Evolutionary conservation across 2,329 filamentous ascomycete genomes (phyloP).

Genomic region (Apiospora sp.): DNA sequence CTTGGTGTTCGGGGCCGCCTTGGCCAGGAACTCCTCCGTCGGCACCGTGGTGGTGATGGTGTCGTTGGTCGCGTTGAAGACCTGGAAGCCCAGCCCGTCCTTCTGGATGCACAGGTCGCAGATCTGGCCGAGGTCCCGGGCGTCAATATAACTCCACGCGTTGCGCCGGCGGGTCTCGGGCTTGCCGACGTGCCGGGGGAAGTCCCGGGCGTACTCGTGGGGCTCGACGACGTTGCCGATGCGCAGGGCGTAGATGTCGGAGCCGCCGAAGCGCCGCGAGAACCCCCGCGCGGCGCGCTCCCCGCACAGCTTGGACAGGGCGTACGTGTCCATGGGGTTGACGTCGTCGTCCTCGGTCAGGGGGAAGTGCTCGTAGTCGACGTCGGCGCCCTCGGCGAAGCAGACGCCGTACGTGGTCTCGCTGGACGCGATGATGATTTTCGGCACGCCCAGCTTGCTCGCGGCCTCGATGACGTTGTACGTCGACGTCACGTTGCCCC

Average conservation of each 20-base stretch:
- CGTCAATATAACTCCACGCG: slow-evolving; percentile 70
- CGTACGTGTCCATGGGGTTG: slow-evolving; percentile 69
- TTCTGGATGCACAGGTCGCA: slow-evolving; percentile 61
- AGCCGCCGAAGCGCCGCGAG: slow-evolving; percentile 58
- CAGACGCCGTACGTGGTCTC: slow-evolving; percentile 70
- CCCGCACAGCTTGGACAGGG: slow-evolving; percentile 65
- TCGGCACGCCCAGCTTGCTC: slow-evolving; percentile 66
- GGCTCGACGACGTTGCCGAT: slow-evolving; percentile 70
- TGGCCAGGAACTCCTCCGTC: slow-evolving; percentile 60
- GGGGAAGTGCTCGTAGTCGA: slow-evolving; percentile 64
- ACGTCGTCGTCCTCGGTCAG: slow-evolving; percentile 66
- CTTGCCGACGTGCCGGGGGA: slow-evolving; percentile 57
- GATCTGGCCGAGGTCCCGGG: slow-evolving; percentile 67
- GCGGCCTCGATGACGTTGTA: slow-evolving; percentile 72
- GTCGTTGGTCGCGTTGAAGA: slow-evolving; percentile 71
- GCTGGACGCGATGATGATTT: slow-evolving; percentile 66
- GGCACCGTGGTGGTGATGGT: slow-evolving; percentile 63
- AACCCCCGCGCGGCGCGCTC: slow-evolving; percentile 66
- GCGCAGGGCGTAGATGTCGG: slow-evolving; percentile 67
- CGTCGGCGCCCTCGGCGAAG: slow-evolving; percentile 63
- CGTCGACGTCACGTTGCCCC: slow-evolving; percentile 60
- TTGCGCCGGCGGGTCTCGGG: slow-evolving; percentile 62
- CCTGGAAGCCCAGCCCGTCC: slow-evolving; percentile 65
- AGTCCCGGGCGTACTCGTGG: slow-evolving; percentile 64
- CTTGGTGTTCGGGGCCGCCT: slow-evolving; percentile 55